Conservation (phyloP, 1,284 basidiomycete genomes). For the Ganoderma lingzhi region DNA sequence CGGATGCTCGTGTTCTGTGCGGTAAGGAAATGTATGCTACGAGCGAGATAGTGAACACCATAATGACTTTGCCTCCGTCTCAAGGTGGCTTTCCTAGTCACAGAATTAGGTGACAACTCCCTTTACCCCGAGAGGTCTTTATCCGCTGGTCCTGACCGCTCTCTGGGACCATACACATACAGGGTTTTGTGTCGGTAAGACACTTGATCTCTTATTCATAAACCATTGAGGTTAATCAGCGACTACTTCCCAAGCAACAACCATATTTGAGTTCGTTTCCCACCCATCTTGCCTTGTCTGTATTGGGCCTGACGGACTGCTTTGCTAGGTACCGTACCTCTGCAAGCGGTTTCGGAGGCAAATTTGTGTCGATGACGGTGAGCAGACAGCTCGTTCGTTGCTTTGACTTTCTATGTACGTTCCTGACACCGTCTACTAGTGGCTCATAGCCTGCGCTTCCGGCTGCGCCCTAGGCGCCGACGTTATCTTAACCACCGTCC, state of each 20-base stretch:
- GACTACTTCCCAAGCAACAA: background rate
- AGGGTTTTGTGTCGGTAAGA: background rate
- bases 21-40: background rate
- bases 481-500: background rate
- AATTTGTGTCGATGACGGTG: conserved; percentile 2
- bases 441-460: background rate
- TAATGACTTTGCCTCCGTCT: background rate
- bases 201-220: background rate
- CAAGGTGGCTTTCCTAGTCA: background rate
- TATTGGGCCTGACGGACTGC: background rate
- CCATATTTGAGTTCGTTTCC: background rate
- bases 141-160: background rate
- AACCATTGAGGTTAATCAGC: background rate
- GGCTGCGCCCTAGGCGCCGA: background rate
- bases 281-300: background rate
- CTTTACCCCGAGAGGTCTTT: background rate
- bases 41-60: background rate
- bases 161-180: background rate
- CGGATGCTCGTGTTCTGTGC: background rate
- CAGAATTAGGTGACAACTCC: background rate
- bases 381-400: background rate
- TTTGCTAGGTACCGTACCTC: background rate
- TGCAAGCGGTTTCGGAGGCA: background rate
- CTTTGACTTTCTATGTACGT: background rate
- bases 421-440: background rate